These are phyloP conservation scores for Corylus avellana DNA, from an alignment of 306 rosid species.

Conservation along the genomic window DNA sequence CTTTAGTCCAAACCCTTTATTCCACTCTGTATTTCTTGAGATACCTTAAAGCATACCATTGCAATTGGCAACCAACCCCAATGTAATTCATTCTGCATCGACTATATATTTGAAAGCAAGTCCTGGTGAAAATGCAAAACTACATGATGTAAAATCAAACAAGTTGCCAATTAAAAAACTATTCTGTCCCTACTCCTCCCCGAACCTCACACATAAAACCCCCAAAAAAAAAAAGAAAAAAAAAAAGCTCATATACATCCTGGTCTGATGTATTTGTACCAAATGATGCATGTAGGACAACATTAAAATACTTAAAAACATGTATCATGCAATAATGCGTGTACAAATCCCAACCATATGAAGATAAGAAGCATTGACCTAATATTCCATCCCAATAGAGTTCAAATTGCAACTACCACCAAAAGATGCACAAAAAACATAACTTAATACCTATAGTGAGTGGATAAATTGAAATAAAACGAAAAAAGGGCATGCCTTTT, in stretches of 20 bases:
- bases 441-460: conserved; percentile 6
- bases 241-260: background rate
- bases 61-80: background rate
- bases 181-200: background rate
- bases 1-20: background rate
- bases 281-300: background rate
- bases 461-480: background rate
- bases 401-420: background rate
- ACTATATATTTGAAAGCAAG: background rate
- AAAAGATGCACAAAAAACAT: conserved; percentile 10
- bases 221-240: background rate
- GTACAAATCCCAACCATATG: background rate
- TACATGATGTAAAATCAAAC: background rate
- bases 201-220: background rate
- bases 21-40: background rate
- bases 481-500: conserved; percentile 50
- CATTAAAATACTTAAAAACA: background rate
- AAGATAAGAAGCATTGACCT: background rate
- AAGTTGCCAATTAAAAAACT: background rate
- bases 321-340: background rate
- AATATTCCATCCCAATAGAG: background rate
- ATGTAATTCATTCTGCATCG: background rate
- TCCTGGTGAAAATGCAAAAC: background rate
- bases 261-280: background rate
- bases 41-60: background rate